Percentiles rank a stretch among this genome's conserved stretches.
Evolutionary conservation across 805 yeast species (phyloP).

Genomic region (Candida yuanshanica): DNA sequence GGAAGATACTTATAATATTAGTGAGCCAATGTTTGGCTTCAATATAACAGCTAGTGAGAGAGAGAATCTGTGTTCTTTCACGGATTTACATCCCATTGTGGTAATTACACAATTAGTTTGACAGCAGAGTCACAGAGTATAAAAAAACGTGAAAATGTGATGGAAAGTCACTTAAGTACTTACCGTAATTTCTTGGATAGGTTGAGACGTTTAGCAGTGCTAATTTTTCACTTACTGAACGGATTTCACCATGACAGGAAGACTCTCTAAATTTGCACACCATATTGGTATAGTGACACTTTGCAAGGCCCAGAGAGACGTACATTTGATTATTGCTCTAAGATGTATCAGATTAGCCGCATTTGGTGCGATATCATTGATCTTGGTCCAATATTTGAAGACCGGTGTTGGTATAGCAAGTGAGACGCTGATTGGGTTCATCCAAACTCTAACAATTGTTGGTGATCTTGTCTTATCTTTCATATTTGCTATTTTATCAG

Average conservation of each 20-base stretch:
- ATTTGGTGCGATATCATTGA: slow-evolving; percentile 31
- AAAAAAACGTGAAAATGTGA: not conserved
- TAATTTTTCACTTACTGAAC: too few species aligned
- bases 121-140: too few species aligned
- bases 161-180: not conserved
- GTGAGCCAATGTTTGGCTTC: too few species aligned
- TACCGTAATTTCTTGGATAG: too few species aligned
- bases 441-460: slow-evolving; percentile 41
- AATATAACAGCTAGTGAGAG: too few species aligned
- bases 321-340: slow-evolving; percentile 25
- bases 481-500: slow-evolving; percentile 39
- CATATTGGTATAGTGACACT: slow-evolving; percentile 21
- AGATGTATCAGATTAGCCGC: slow-evolving; percentile 30
- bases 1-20: too few species aligned
- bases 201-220: too few species aligned
- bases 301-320: slow-evolving; percentile 23
- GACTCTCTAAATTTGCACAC: not conserved
- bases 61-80: too few species aligned
- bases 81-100: not conserved
- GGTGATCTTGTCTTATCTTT: slow-evolving; percentile 51
- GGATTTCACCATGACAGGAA: too few species aligned
- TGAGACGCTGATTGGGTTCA: slow-evolving; percentile 41
- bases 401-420: slow-evolving; percentile 29
- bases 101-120: too few species aligned
- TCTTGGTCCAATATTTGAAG: slow-evolving; percentile 40